Evolutionary conservation across 2,329 filamentous ascomycete species (phyloP), one percentile per base, ranked within the genome.

Genomic region (Coniochaeta hoffmannii): DNA sequence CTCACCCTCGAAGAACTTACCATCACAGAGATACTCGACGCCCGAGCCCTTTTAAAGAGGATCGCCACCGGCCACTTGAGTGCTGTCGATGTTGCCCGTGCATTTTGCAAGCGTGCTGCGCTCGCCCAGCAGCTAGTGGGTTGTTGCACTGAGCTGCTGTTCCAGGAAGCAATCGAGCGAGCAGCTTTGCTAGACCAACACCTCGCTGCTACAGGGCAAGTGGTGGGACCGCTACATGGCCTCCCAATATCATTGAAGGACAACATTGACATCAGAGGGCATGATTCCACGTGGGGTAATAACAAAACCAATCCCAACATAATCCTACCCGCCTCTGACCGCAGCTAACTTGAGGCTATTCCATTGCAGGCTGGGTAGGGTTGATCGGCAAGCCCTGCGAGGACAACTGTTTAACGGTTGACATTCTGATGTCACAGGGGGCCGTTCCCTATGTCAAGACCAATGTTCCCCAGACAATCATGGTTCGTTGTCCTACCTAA

Each of bases 371-470:
- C 12, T 38, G 26, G 46, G 24, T 24, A 6, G 44, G 44, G 4
- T 50, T 55, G 3, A 12, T 44, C 6, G 36, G 36, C 44, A 32
- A 50, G 5, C 32, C 53, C 12, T 17, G n/a, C 15, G 10, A 50
- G 53, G 56, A 59, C 46, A 58, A 58, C 50, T 61, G 58, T 2
- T 46, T 55, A 12, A 50, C 59, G 10, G 32, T 35, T 3, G 57
- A 61, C 24, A 55, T 58, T 12, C 53, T 61, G 14, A 50, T 61
- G 8, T 44, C 22, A 14, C 44, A 58, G 22, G 60, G 60, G 0
- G 60, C 60, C 10, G 57, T 61, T 4, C 36, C 59, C 8, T 61
- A 59, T 24, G 59, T 58, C 55, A 61, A 61, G 38, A 61, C 60
- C 2, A 61, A 61, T 26, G 53, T 60, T 12, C 58, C 60, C 1